Evolutionary conservation across 2,329 filamentous ascomycete genomes (phyloP), one percentile per base, ranked within the genome.

Genomic region (Alternaria sp.): DNA sequence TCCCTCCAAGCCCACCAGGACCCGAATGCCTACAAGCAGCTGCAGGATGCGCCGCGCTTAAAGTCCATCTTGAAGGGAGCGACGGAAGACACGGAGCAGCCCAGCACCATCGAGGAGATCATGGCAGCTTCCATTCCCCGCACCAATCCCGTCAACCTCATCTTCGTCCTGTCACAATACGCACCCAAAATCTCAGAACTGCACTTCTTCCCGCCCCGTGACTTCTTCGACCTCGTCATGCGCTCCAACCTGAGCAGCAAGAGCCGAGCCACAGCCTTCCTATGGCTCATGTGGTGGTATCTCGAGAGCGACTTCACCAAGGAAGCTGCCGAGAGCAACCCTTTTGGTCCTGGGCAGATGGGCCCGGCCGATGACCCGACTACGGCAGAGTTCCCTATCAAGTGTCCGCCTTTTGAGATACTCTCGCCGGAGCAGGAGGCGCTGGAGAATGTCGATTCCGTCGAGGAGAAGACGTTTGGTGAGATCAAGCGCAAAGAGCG

Each of bases 201-300:
- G 26, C 95, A 99, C 77, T 98, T 99, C 75, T 90, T 90, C 10
- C 85, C 88, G 5, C 87, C 88, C 1, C 86, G 89, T 66, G 95
- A 99, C 77, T 98, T 99, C 77, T 96, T 97, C 77, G 95, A 99
- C 71, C 85, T 99, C 14, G 90, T 99, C 69, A 98, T 98, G 93
- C 89, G 92, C 72, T 89, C 89, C 1, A 90, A 91, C 24, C 85
- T 92, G 60, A 92, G 89, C 56, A 98, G 93, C 77, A 80, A 83
- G 66, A 96, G 92, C 61, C 87, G 95, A 62, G 93, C 95, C 1
- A 88, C 82, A 42, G 94, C 94, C 0, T 99, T 99, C 69, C 80
- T 99, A 21, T 99, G 95, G 95, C 82, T 99, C 63, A 96, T 99
- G 88, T 99, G 95, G 95, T 97, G 95, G 83, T 98, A 99, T 73